phyloP scores from a whole-genome alignment of 73 alveolate genomes.

The Paraurostyla sp. region DNA sequence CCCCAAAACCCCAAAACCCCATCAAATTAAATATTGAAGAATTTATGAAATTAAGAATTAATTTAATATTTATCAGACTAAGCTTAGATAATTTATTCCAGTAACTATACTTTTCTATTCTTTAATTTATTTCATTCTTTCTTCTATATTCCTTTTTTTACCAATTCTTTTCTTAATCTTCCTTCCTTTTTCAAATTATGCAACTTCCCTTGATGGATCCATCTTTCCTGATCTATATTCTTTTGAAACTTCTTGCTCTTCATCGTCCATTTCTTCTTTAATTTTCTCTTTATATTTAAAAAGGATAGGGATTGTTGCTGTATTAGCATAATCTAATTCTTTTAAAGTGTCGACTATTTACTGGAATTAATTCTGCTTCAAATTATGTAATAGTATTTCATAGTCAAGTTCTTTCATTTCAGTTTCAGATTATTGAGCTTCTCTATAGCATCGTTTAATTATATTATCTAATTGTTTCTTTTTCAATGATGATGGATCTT shows the following conservation, averaged over 20 bases:
- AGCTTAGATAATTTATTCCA: slow-evolving; percentile 38
- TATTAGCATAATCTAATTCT: slow-evolving; percentile 51
- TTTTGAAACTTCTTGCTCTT: slow-evolving; percentile 59
- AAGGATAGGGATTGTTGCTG: neutral
- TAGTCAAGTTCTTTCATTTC: slow-evolving; percentile 34
- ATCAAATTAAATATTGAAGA: no score
- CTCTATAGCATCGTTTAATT: neutral
- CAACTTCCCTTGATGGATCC: slow-evolving; percentile 78
- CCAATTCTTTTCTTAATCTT: slow-evolving; percentile 54
- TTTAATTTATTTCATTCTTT: neutral
- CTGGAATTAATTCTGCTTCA: slow-evolving; percentile 6
- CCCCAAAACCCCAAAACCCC: no score
- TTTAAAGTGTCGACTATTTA: slow-evolving; percentile 31
- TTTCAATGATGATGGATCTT: neutral
- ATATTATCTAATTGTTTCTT: neutral
- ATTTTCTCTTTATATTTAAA: slow-evolving; percentile 32
- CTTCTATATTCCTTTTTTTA: slow-evolving; percentile 29
- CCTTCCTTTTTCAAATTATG: slow-evolving; percentile 60
- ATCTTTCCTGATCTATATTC: slow-evolving; percentile 73
- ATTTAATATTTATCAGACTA: no score
- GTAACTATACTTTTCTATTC: slow-evolving; percentile 40
- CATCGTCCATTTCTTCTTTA: slow-evolving; percentile 38
- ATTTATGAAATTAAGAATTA: no score
- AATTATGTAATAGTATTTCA: slow-evolving; percentile 28
- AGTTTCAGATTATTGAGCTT: neutral